phyloP scores from a whole-genome alignment of 2,329 filamentous ascomycete genomes.

The Penicillium sp. region DNA sequence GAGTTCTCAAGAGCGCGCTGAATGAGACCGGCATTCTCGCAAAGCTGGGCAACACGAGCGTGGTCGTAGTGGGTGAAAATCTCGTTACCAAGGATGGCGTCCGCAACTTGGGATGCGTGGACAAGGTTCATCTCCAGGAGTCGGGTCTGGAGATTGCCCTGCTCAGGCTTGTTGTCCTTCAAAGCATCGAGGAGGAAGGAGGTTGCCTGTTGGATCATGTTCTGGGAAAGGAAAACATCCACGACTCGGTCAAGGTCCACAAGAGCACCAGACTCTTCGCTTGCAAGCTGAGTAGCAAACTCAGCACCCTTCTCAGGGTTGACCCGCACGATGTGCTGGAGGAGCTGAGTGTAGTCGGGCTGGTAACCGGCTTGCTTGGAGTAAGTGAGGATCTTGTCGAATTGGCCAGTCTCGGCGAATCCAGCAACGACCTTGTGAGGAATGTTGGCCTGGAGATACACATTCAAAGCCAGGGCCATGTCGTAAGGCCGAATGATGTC shows the following conservation, averaged over 20 bases:
- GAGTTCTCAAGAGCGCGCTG: slow-evolving; percentile 92
- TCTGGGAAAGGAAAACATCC: slow-evolving; percentile 97
- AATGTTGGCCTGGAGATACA: slow-evolving; percentile 89
- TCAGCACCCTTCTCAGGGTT: slow-evolving; percentile 94
- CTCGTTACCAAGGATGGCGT: slow-evolving; percentile 95
- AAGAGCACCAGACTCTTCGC: slow-evolving; percentile 80
- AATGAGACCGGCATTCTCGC: slow-evolving; percentile 85
- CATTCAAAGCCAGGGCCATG: slow-evolving; percentile 77
- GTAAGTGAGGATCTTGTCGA: slow-evolving; percentile 95
- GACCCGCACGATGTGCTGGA: slow-evolving; percentile 88
- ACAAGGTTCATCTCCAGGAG: slow-evolving; percentile 97
- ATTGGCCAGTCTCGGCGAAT: slow-evolving; percentile 92
- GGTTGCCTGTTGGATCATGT: slow-evolving; percentile 95
- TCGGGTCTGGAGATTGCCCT: slow-evolving; percentile 89
- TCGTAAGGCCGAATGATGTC: slow-evolving; percentile 91
- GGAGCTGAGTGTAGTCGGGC: slow-evolving; percentile 89
- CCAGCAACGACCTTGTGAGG: slow-evolving; percentile 93
- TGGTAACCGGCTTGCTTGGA: slow-evolving; percentile 80
- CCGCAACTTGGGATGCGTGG: slow-evolving; percentile 94
- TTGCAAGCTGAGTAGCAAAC: slow-evolving; percentile 89
- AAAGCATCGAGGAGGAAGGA: slow-evolving; percentile 96
- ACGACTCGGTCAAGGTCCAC: slow-evolving; percentile 93
- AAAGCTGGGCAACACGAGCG: slow-evolving; percentile 80
- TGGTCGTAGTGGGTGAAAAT: slow-evolving; percentile 99
- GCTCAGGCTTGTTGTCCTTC: slow-evolving; percentile 91